These are phyloP conservation scores for Teratosphaeria viscida DNA, from an alignment of 2,329 filamentous ascomycete genomes.

Conservation along the genomic window DNA sequence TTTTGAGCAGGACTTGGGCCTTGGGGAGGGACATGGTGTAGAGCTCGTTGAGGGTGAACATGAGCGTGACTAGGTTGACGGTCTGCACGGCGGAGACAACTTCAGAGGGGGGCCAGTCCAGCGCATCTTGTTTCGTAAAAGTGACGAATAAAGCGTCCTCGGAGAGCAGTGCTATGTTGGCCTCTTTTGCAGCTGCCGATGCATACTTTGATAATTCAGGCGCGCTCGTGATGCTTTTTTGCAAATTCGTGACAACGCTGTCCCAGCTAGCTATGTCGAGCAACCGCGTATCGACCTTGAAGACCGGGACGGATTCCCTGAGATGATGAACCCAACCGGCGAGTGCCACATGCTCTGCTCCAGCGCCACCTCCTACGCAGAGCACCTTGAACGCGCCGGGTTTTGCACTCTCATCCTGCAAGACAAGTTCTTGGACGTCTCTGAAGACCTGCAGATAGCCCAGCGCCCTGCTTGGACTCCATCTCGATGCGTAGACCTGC, in stretches of 20 bases:
- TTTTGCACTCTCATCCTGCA: not conserved
- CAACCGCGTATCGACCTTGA: slow-evolving; percentile 44
- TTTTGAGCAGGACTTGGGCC: slow-evolving; percentile 66
- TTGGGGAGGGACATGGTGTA: slow-evolving; percentile 66
- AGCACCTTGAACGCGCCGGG: slow-evolving; percentile 30
- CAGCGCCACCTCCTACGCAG: slow-evolving; percentile 55
- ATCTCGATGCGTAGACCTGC: slow-evolving; percentile 75
- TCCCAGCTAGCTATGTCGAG: slow-evolving; percentile 78
- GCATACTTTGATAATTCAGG: slow-evolving; percentile 38
- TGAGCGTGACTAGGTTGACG: slow-evolving; percentile 57
- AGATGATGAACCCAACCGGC: slow-evolving; percentile 37
- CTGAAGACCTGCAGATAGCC: slow-evolving; percentile 60
- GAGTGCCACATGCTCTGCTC: slow-evolving; percentile 56
- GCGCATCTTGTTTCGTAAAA: slow-evolving; percentile 43
- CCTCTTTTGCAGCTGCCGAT: slow-evolving; percentile 33
- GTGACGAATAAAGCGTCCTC: slow-evolving; percentile 23
- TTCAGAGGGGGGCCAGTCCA: slow-evolving; percentile 30
- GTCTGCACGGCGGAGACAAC: slow-evolving; percentile 24
- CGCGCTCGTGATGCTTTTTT: slow-evolving; percentile 44
- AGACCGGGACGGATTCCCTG: no score
- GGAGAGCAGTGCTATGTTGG: slow-evolving; percentile 29
- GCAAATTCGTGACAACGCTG: slow-evolving; percentile 49
- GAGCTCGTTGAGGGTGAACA: slow-evolving; percentile 94
- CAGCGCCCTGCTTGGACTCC: slow-evolving; percentile 78
- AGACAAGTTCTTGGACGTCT: slow-evolving; percentile 20